Evolutionary conservation across 139 green algal species (phyloP).

Genomic region (Coccomyxa sp.): DNA sequence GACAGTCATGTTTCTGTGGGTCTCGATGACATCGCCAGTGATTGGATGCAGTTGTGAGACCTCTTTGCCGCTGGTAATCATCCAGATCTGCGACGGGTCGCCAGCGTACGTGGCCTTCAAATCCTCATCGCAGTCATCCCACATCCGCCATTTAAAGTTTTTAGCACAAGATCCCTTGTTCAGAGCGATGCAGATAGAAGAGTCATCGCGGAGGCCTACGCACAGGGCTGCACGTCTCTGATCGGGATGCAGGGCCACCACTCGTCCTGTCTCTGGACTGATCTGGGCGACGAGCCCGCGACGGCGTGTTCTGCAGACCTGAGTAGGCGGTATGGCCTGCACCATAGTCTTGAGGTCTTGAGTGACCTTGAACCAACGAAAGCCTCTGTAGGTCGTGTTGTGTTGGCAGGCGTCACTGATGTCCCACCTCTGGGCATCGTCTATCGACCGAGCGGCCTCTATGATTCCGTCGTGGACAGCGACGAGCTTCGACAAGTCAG

Average conservation of each 20-base stretch:
- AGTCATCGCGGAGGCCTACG: not conserved
- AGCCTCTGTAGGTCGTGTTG: not conserved
- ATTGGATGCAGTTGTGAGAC: constrained; percentile 1
- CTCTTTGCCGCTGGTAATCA: not conserved
- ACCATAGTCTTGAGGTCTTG: constrained; percentile 1
- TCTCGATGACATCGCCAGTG: not conserved
- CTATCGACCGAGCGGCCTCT: not conserved
- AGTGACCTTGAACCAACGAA: constrained; percentile 1
- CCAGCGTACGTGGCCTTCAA: not conserved
- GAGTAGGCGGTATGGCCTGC: not conserved
- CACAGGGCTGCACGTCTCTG: not conserved
- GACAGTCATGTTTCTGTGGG: not conserved
- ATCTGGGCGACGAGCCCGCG: not conserved
- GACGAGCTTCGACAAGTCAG: not conserved
- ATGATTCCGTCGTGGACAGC: not conserved
- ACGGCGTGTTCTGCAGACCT: not conserved
- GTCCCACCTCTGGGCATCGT: not conserved
- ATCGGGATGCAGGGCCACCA: not conserved
- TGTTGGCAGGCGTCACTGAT: not conserved
- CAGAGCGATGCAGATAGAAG: not conserved
- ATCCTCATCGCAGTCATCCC: not conserved
- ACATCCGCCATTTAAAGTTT: not conserved
- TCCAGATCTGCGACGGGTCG: not conserved
- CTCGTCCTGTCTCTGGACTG: not conserved
- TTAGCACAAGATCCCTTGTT: constrained; percentile 1